Evolutionary conservation across 495 filamentous ascomycete genomes (phyloP).

Genomic region (Bacidia rubella): DNA sequence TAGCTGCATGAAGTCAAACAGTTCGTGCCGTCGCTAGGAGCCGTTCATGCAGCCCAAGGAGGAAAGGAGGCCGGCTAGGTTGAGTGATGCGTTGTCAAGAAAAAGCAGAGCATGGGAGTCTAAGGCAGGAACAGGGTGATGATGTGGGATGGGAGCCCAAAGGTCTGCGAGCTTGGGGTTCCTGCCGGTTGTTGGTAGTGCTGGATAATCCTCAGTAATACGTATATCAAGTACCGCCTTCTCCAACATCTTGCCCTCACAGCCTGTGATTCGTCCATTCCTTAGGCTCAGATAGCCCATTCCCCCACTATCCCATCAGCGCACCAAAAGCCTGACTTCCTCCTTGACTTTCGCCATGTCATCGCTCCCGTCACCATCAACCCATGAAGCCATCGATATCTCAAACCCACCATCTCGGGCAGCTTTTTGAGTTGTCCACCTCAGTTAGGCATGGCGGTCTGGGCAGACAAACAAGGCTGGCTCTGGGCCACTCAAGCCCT

Average conservation of each 20-base stretch:
- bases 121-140: neutral
- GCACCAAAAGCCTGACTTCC: neutral
- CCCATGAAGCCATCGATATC: neutral
- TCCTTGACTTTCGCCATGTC: constrained; percentile 3
- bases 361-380: neutral
- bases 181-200: neutral
- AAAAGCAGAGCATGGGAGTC: constrained; percentile 6
- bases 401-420: neutral
- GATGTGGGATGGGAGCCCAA: neutral
- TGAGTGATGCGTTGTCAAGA: constrained; percentile 14
- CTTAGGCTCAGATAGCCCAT: neutral
- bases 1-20: constrained; percentile 12
- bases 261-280: neutral
- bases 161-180: neutral
- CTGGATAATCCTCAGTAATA: neutral
- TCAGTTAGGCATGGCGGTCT: neutral
- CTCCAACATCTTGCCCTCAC: neutral
- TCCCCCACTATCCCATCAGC: neutral
- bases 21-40: constrained; percentile 5
- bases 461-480: neutral
- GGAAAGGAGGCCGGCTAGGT: neutral
- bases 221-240: neutral
- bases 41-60: constrained; percentile 1
- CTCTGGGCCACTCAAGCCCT: neutral
- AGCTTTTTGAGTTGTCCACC: neutral